A percentile compares a stretch with the other conserved stretches of the same genome.
phyloP scores from a whole-genome alignment of 192 early-diverging fungal genomes.

The Gryganskiella cystojenkinii region DNA sequence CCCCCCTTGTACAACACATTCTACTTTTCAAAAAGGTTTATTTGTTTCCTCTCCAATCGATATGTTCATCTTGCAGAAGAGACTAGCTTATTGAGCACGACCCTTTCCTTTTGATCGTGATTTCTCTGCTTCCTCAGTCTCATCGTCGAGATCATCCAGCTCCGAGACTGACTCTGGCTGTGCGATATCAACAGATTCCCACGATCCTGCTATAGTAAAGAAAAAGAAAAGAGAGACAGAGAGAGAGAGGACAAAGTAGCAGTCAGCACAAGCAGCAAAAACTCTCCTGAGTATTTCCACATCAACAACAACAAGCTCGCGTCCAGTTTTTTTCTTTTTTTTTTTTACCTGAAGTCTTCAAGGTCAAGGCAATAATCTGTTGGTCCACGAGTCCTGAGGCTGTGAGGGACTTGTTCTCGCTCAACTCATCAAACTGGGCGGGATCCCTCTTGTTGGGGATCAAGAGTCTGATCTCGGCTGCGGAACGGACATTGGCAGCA shows the following conservation, averaged over 20 bases:
- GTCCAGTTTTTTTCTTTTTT: too few relatives aligned
- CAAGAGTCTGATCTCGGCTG: slow-evolving; percentile 21
- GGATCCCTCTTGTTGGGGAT: slow-evolving; percentile 25
- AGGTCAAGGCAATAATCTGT: slow-evolving; percentile 32
- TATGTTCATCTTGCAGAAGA: too few relatives aligned
- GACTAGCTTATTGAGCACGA: slow-evolving; percentile 21
- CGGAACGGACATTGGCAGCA: not conserved
- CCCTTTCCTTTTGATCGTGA: slow-evolving; percentile 38
- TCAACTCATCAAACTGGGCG: slow-evolving; percentile 9
- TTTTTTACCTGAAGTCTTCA: slow-evolving; percentile 28
- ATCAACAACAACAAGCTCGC: not conserved
- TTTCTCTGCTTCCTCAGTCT: slow-evolving; percentile 32
- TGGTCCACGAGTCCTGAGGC: slow-evolving; percentile 44
- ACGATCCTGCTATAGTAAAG: slow-evolving; percentile 21
- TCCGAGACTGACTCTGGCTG: slow-evolving; percentile 29
- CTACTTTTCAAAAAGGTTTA: too few relatives aligned
- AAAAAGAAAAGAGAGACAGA: too few relatives aligned
- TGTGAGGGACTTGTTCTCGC: slow-evolving; percentile 20
- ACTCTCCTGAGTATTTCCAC: not conserved
- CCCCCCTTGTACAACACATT: too few relatives aligned
- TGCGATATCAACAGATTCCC: slow-evolving; percentile 37
- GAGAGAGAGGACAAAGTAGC: not conserved
- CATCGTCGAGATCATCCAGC: slow-evolving; percentile 38
- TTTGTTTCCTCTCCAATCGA: too few relatives aligned
- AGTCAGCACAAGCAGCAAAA: not conserved